A percentile compares a stretch with the other conserved stretches of the same genome.
Conservation (phyloP, 768 basidiomycete genomes). For the Pisolithus marmoratus region DNA sequence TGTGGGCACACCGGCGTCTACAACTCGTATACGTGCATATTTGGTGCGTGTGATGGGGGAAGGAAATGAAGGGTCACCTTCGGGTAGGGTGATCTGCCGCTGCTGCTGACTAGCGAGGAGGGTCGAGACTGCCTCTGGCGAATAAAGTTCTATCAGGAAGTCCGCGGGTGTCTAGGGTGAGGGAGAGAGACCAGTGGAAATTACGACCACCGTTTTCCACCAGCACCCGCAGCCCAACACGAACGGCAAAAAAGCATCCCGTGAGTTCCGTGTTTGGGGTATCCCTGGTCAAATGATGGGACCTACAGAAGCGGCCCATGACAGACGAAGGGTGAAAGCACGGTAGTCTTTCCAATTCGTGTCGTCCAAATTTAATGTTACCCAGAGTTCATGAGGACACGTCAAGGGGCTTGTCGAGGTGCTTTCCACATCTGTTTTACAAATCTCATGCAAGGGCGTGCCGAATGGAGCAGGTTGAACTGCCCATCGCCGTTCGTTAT, state of each 20-base stretch:
- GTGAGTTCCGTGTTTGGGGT: neutral
- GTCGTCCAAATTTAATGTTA: slow-evolving; percentile 40
- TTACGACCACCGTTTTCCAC: neutral
- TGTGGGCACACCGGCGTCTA: slow-evolving; percentile 47
- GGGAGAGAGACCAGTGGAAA: neutral
- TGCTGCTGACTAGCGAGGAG: slow-evolving; percentile 8
- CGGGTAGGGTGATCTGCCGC: slow-evolving; percentile 2
- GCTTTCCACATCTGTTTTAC: slow-evolving; percentile 19
- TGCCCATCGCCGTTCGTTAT: slow-evolving; percentile 32
- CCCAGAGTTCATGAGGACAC: slow-evolving; percentile 44
- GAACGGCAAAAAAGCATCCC: neutral
- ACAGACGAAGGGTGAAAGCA: slow-evolving; percentile 47
- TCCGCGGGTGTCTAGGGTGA: slow-evolving; percentile 37
- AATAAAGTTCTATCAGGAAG: slow-evolving; percentile 35
- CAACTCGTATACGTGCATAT: slow-evolving; percentile 54
- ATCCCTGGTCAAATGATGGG: slow-evolving; percentile 1
- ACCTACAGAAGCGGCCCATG: slow-evolving; percentile 54
- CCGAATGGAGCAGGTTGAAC: slow-evolving; percentile 38
- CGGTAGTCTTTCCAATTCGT: slow-evolving; percentile 34
- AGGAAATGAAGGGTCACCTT: neutral
- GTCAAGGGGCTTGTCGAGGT: slow-evolving; percentile 2
- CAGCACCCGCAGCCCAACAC: neutral
- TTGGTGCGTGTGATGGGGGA: slow-evolving; percentile 32
- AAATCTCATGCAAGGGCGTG: slow-evolving; percentile 33
- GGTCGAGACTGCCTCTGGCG: slow-evolving; percentile 27